Evolutionary conservation across 352 stramenopile species (phyloP).

Genomic region (Pythium utonaiense): DNA sequence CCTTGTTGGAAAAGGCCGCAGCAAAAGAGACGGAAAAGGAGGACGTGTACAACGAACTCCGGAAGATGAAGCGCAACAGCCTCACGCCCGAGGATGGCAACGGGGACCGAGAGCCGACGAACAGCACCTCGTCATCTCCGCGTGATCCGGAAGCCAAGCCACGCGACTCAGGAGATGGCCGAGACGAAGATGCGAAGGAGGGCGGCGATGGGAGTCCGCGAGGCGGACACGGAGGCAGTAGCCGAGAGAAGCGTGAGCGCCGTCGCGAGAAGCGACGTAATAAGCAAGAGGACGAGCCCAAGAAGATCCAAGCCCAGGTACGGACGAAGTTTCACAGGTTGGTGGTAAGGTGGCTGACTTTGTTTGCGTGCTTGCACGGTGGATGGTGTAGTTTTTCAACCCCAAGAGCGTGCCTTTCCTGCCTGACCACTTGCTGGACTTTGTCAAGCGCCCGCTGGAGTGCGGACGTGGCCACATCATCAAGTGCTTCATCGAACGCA

Average conservation of each 20-base stretch:
- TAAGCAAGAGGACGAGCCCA: constrained; percentile 63
- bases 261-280: constrained; percentile 49
- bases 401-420: constrained; percentile 80
- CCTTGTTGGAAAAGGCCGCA: constrained; percentile 19
- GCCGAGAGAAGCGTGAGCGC: constrained; percentile 40
- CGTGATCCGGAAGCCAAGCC: constrained; percentile 27
- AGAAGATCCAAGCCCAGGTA: constrained; percentile 63
- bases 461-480: constrained; percentile 74
- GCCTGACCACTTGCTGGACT: constrained; percentile 76
- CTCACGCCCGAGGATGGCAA: constrained; percentile 29
- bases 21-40: constrained; percentile 26
- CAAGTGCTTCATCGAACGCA: constrained; percentile 89
- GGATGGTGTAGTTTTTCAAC: constrained; percentile 81
- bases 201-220: constrained; percentile 3
- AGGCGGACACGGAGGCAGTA: constrained; percentile 12
- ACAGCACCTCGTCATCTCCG: constrained; percentile 7
- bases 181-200: constrained; percentile 40
- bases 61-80: constrained; percentile 41
- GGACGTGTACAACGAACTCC: constrained; percentile 57
- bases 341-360: neutral
- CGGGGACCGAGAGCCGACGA: constrained; percentile 1
- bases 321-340: too few relatives aligned
- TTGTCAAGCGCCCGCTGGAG: constrained; percentile 74
- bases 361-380: too few relatives aligned
- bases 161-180: constrained; percentile 10